Evolutionary conservation across 2,329 filamentous ascomycete species (phyloP), one percentile per base, ranked within the genome.

Genomic region (Neonectria coccinea): DNA sequence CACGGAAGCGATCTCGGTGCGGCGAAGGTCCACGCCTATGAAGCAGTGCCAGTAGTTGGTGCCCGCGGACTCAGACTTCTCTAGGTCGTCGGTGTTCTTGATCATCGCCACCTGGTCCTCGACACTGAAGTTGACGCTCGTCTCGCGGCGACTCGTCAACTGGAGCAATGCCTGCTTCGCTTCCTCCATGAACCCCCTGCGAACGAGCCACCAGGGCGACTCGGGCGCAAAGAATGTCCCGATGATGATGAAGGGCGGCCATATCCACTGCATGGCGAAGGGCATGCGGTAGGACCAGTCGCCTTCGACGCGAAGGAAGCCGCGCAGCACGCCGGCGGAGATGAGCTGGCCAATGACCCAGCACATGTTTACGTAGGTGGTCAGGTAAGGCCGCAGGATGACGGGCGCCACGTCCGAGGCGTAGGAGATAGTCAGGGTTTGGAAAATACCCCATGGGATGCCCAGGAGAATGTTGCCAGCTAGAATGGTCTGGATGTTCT

Each of bases 381-480:
- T 84, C 10, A 86, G 76, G 62, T 85, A 85, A 4, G 80, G 77
- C n/a, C 84, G 79, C 2, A 86, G 63, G 3, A 73, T 64, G 6
- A 91, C 85, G 0, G 90, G 90, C 71, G 88, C 91, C 50, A 92
- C 89, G 73, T 91, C 89, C 44, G 86, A 86, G 8, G 88, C 88
- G 67, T 91, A 91, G 2, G 88, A 87, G 55, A 86, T 83, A 36
- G 83, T 84, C 31, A 86, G 75, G n/a, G 80, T 77, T 59, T 85
- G 83, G 76, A 87, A 84, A 36, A 85, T 80, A 16, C 83, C 83
- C 80, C 84, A 86, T 0, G 85, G 85, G 25, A 88, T 82, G 39
- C 87, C 88, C 67, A 84, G 86, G 2, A 88, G 77, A 41, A 89
- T 83, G 73, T 89, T 85, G 2, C 84, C 86, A 0, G 82, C 82